Evolutionary conservation across 257 asterid genomes (phyloP), one percentile per base, ranked within the genome.

Genomic region (Solanum commersonii): DNA sequence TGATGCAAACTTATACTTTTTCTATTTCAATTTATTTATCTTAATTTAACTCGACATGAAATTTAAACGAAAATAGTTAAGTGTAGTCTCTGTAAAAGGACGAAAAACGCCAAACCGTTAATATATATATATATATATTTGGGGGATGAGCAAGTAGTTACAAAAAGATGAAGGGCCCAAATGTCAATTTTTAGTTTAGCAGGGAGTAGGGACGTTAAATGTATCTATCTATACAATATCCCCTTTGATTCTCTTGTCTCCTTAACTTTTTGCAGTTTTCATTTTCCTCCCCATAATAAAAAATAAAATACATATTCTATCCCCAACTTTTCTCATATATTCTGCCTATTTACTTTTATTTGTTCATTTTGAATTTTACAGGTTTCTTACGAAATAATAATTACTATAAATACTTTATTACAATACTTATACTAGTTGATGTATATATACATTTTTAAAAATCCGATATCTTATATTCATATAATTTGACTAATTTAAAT

Each of bases 201-300:
- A n/a, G 3, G 31, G 71, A 11, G 89, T 68, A 29, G 91, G 87
- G 89, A 70, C 89, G 89, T 86, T 87, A 87, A 33, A 86, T 89
- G 25, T 79, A 79, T 44, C 38, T 15, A 42, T 44, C 84, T 13
- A n/a, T 16, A 44, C 10, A 34, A 33, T 27, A 46, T 81, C 40
- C 85, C 90, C 85, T 44, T 25, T 84, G 95, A 93, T 94, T 92
- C 88, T 83, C 89, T 67, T 94, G 95, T 94, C 96, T 94, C 91
- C 90, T 85, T 87, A 33, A 49, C 74, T 74, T 34, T 65, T 16
- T 71, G 29, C 3, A 33, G 4, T 67, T 59, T 74, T 29, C 46
- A 78, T 14, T 79, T 79, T 2, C 65, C 5, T 4, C 84, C 84
- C 16, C 13, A 81, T 10, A 81, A 20, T 16, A 27, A 16, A 35